Evolutionary conservation across 495 filamentous ascomycete genomes (phyloP), one percentile per base, ranked within the genome.

Genomic region (Hypoxylon rickii): DNA sequence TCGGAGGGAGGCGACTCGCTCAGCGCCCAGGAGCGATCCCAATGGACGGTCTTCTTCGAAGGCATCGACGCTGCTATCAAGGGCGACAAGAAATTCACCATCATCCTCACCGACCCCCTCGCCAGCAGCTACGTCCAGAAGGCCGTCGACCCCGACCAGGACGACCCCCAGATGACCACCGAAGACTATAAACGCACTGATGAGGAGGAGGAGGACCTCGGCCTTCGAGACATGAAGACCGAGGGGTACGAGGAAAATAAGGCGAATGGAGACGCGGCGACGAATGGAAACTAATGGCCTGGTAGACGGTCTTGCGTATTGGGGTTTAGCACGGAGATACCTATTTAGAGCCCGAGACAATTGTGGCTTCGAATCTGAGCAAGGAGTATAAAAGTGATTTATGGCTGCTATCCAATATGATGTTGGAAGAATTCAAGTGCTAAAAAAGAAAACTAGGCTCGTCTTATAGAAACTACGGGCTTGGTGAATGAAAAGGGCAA

Each of bases 111-210:
- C 56, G 94, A 98, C 68, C 94, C 94, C 2, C 67, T 97, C 56
- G 94, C 92, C 12, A 86, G 84, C 66, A 93, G 88, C 70, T 98
- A 97, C 65, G 89, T 97, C 46, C 94, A 98, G 74, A 94, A 90
- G 68, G 74, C 93, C 32, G 84, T 82, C 44, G 77, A 85, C 15
- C 80, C 82, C 13, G 80, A 82, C 11, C 84, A 87, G 47, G 79
- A 82, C 11, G 94, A 98, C 64, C 83, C 84, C 8, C 87, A 96
- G 76, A 83, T 98, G 63, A 83, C 76, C 15, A 79, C 82, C 2
- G 91, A 90, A 69, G 92, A 96, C 29, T 97, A 97, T 66, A 84
- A 87, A 39, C 80, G 94, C 54, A 95, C 92, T 0, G 84, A 85
- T 0, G 86, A 96, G 70, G 95, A 97, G 69, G 86, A 94, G 68